These are phyloP conservation scores for Colletotrichum viniferum DNA, from an alignment of 2,329 filamentous ascomycete genomes.

Conservation along the genomic window DNA sequence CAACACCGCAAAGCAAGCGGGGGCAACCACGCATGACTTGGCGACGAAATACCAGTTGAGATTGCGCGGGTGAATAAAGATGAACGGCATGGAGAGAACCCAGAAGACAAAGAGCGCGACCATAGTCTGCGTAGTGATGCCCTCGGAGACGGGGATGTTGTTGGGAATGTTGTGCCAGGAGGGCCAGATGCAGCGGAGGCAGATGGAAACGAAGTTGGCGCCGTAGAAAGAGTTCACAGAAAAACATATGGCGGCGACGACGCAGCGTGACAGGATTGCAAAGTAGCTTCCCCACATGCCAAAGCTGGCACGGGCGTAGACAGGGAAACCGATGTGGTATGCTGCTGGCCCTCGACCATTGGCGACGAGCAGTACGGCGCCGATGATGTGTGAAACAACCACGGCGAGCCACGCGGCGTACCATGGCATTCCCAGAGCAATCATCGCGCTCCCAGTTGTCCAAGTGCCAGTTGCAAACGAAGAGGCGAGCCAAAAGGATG, in stretches of 20 bases:
- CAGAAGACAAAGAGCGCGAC: constrained; percentile 29
- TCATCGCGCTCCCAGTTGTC: background rate
- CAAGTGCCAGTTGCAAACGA: background rate
- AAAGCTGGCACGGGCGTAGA: background rate
- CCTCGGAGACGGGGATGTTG: constrained; percentile 25
- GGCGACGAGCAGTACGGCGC: background rate
- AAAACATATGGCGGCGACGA: background rate
- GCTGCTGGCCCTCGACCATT: background rate
- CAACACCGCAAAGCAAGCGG: constrained; percentile 27
- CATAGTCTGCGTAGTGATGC: constrained; percentile 28
- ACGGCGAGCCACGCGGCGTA: background rate
- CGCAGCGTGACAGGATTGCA: background rate
- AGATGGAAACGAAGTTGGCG: constrained; percentile 28
- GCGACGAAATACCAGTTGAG: constrained; percentile 27
- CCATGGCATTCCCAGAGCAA: background rate
- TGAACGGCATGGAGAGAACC: constrained; percentile 27
- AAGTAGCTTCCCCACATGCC: constrained; percentile 1
- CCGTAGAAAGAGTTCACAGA: background rate
- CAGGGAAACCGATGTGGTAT: background rate
- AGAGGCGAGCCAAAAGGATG: background rate
- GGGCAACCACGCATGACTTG: constrained; percentile 27
- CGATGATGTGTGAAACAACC: background rate
- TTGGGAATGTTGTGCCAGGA: constrained; percentile 28
- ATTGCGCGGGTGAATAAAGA: constrained; percentile 29
- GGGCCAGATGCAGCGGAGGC: constrained; percentile 29